phyloP scores from a whole-genome alignment of 441 rosid species.

The Metrosideros polymorpha region DNA sequence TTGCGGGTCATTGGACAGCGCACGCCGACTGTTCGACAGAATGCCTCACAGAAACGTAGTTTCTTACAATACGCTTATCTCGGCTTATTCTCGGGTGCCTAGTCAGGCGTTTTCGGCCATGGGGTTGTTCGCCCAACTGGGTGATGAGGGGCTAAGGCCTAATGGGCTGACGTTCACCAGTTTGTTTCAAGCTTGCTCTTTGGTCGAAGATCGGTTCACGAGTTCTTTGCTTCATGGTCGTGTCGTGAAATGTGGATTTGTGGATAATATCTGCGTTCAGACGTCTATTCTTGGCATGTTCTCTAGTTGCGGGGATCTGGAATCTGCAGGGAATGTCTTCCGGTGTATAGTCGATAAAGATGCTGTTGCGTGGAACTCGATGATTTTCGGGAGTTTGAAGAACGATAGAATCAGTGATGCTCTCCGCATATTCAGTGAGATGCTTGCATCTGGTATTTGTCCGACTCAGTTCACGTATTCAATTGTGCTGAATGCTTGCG shows the following conservation, averaged over 20 bases:
- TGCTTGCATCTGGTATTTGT: slow-evolving; percentile 43
- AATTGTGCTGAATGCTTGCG: slow-evolving; percentile 58
- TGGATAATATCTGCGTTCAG: slow-evolving; percentile 42
- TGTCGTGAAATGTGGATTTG: slow-evolving; percentile 39
- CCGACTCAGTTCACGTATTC: slow-evolving; percentile 69
- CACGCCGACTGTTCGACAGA: slow-evolving; percentile 55
- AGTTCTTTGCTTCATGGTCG: slow-evolving; percentile 52
- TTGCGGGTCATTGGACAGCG: slow-evolving; percentile 41
- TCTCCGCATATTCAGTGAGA: slow-evolving; percentile 26
- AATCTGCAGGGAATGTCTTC: slow-evolving; percentile 45
- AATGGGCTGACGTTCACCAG: slow-evolving; percentile 66
- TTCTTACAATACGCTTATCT: slow-evolving; percentile 53
- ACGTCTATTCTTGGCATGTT: slow-evolving; percentile 77
- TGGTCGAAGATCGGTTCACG: slow-evolving; percentile 34
- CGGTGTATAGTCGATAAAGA: slow-evolving; percentile 40
- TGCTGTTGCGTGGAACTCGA: slow-evolving; percentile 64
- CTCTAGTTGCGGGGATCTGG: slow-evolving; percentile 53
- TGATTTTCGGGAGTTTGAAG: slow-evolving; percentile 61
- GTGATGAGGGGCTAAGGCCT: slow-evolving; percentile 37
- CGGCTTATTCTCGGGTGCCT: slow-evolving; percentile 53
- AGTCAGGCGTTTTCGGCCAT: slow-evolving; percentile 19
- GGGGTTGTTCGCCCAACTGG: slow-evolving; percentile 28
- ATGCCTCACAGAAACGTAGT: slow-evolving; percentile 61
- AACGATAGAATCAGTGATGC: slow-evolving; percentile 44
- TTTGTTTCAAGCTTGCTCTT: slow-evolving; percentile 48